A percentile compares a stretch with the other conserved stretches of the same genome.
Evolutionary conservation across 2,329 filamentous ascomycete genomes (phyloP).

Genomic region (Arthrocladium fulminans): DNA sequence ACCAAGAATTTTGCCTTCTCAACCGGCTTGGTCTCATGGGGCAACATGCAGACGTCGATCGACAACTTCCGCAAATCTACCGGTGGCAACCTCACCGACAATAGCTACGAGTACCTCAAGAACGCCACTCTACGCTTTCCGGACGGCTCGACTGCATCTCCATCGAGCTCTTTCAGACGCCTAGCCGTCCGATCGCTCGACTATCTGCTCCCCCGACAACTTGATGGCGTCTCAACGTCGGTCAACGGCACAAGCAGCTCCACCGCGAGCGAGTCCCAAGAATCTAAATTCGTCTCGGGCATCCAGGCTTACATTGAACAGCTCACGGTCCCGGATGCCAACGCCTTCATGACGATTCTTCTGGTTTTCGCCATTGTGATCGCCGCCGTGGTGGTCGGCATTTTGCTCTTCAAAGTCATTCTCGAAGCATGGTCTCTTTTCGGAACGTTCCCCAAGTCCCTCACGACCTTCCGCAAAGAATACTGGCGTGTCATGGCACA

Average conservation of each 20-base stretch:
- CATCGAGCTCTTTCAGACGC: slow-evolving; percentile 45
- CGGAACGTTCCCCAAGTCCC: slow-evolving; percentile 69
- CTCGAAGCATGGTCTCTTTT: slow-evolving; percentile 88
- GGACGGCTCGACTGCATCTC: slow-evolving; percentile 47
- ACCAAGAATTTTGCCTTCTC: slow-evolving; percentile 91
- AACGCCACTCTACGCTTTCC: slow-evolving; percentile 68
- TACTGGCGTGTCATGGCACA: slow-evolving; percentile 92
- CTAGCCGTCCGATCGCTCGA: slow-evolving; percentile 47
- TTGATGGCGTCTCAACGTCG: slow-evolving; percentile 26
- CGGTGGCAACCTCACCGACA: slow-evolving; percentile 75
- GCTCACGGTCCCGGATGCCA: slow-evolving; percentile 73
- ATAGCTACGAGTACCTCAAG: slow-evolving; percentile 64
- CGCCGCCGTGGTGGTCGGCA: slow-evolving; percentile 71
- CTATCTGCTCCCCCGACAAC: slow-evolving; percentile 3
- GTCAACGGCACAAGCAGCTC: slow-evolving; percentile 24
- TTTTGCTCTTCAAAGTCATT: slow-evolving; percentile 82
- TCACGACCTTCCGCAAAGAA: slow-evolving; percentile 81
- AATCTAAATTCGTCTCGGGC: slow-evolving; percentile 55
- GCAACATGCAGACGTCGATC: slow-evolving; percentile 68
- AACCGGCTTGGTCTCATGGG: slow-evolving; percentile 74
- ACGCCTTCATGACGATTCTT: slow-evolving; percentile 93
- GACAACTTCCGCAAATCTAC: slow-evolving; percentile 72
- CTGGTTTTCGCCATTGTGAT: slow-evolving; percentile 82
- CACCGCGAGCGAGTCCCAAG: slow-evolving; percentile 25
- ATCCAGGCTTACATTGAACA: slow-evolving; percentile 78